Base-by-base conservation (phyloP, 345 rosid species). In the Lepidium didymum region DNA sequence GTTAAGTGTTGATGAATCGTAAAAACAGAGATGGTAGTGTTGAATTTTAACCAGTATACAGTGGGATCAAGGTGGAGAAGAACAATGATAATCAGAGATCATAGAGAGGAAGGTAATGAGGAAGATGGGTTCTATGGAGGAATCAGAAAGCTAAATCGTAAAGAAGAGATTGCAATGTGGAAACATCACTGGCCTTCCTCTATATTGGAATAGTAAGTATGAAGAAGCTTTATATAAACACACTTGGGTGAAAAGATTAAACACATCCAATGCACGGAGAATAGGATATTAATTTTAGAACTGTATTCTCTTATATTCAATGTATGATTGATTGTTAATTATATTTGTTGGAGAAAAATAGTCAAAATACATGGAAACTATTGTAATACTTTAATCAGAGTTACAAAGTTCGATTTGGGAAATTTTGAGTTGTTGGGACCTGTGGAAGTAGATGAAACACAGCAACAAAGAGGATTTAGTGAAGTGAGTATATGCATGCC, bases 91-190 rank as follows among this genome's bases (percentile, higher is more conserved):
- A 73, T 75, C 67, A 64, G 78, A 74, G 89, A 85, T 19, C 96
- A 87, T 63, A 67, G 78, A 55, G 98, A 93, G 74, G 89, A 82
- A 76, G 97, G 98, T 15, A 82, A 83, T 35, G 97, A 87, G 75
- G 96, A 78, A 3, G 90, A 85, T 21, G 98, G 98, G 3, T 93
- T 88, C 64, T 93, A 92, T 44, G 98, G 96, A 37, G 98, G 98
- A 57, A 83, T 92, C 64, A 64, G 93, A 65, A 88, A 87, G 83
- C 78, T 92, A 56, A 59, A 23, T 23, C 72, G 57, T n/a, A 75
- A 79, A 66, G 78, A 70, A 55, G 96, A 92, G 67, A 86, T 90
- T 67, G 75, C 75, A 8, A 86, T 65, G 16, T 90, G 96, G 97
- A 85, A 81, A 66, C 73, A 50, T 62, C 87, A 86, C 13, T 90